Evolutionary conservation across 2,329 filamentous ascomycete species (phyloP).

Genomic region (Penicillium verrucosum): DNA sequence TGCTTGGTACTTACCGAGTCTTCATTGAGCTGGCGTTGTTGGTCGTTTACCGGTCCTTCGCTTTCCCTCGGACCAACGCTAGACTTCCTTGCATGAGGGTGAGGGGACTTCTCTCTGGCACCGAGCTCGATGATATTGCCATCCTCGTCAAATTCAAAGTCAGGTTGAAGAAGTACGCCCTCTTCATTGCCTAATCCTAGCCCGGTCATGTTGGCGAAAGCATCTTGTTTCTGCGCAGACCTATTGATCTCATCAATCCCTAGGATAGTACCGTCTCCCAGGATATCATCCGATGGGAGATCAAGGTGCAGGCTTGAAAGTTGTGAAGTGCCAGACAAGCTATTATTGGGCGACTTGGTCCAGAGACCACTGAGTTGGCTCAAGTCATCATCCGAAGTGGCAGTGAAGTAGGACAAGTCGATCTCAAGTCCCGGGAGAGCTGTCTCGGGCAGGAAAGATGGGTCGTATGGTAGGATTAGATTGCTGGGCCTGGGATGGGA

Average conservation of each 20-base stretch:
- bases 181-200: constrained; percentile 38
- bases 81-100: constrained; percentile 5
- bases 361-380: constrained; percentile 35
- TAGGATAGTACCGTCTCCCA: constrained; percentile 39
- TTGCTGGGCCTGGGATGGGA: constrained; percentile 54
- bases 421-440: constrained; percentile 59
- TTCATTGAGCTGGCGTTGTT: not conserved
- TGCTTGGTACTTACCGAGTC: constrained; percentile 5
- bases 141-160: constrained; percentile 61
- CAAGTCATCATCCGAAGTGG: constrained; percentile 32
- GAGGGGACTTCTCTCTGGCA: constrained; percentile 9
- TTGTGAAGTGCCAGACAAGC: constrained; percentile 28
- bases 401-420: constrained; percentile 42
- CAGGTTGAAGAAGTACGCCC: constrained; percentile 51
- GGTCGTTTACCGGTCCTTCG: not conserved
- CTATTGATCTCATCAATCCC: constrained; percentile 41
- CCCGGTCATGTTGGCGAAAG: constrained; percentile 16
- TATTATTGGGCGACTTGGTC: constrained; percentile 33
- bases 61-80: not conserved
- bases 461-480: constrained; percentile 77
- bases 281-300: constrained; percentile 49
- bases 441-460: constrained; percentile 69
- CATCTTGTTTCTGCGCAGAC: constrained; percentile 32
- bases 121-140: constrained; percentile 55
- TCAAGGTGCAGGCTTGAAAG: constrained; percentile 40